Conservation (phyloP, 1,284 basidiomycete genomes). For the Ustilago loliicola region DNA sequence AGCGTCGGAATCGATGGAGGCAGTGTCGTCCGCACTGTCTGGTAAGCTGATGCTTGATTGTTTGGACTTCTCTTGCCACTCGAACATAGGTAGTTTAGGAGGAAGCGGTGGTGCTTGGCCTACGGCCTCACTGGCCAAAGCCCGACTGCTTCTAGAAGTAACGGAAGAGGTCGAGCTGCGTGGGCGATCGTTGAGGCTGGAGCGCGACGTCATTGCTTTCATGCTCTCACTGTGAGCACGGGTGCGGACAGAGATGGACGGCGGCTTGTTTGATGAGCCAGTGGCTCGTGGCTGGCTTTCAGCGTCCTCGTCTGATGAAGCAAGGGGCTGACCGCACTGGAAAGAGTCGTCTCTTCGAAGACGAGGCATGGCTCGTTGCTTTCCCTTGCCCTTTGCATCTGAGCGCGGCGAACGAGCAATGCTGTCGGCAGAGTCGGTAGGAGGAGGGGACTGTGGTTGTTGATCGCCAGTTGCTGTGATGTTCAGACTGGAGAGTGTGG, state of each 20-base stretch:
- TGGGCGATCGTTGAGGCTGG: background rate
- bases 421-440: slow-evolving; percentile 25
- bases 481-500: slow-evolving; percentile 23
- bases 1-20: slow-evolving; percentile 22
- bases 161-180: slow-evolving; percentile 16
- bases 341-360: slow-evolving; percentile 34
- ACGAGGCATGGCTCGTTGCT: slow-evolving; percentile 22
- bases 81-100: slow-evolving; percentile 23
- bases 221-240: slow-evolving; percentile 18
- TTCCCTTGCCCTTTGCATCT: slow-evolving; percentile 32
- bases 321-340: slow-evolving; percentile 25
- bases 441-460: background rate
- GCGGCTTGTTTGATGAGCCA: background rate
- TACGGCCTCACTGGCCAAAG: background rate
- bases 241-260: background rate
- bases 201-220: background rate
- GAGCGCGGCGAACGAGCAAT: background rate
- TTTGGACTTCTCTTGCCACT: slow-evolving; percentile 17
- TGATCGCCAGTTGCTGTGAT: slow-evolving; percentile 7
- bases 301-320: slow-evolving; percentile 30
- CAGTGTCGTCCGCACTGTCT: slow-evolving; percentile 13
- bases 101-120: slow-evolving; percentile 21
- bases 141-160: slow-evolving; percentile 14
- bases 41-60: slow-evolving; percentile 4
- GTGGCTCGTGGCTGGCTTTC: background rate